These are phyloP conservation scores for Gremmenia infestans DNA, from an alignment of 2,329 filamentous ascomycete species.

Conservation along the genomic window DNA sequence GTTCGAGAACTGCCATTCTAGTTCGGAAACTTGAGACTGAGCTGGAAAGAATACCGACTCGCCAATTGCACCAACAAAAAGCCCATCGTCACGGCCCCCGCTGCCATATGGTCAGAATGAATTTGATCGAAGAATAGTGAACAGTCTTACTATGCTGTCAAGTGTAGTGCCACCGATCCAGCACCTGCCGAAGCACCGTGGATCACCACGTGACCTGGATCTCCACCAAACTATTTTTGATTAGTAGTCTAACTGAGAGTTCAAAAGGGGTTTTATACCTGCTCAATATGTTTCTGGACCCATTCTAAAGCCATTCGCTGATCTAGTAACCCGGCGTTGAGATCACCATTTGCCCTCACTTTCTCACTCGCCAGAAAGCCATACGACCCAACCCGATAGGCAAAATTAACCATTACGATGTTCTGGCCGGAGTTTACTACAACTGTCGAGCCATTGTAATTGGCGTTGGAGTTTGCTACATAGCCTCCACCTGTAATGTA, in stretches of 20 bases:
- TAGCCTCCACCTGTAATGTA: slow-evolving; percentile 49
- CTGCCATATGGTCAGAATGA: slow-evolving; percentile 7
- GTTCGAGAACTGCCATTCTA: slow-evolving; percentile 38
- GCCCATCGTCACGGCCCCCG: slow-evolving; percentile 23
- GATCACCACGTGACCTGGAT: slow-evolving; percentile 42
- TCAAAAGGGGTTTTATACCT: slow-evolving; percentile 30
- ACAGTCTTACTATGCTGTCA: slow-evolving; percentile 25
- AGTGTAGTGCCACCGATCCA: slow-evolving; percentile 39
- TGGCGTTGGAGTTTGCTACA: slow-evolving; percentile 42
- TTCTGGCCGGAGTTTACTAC: slow-evolving; percentile 40
- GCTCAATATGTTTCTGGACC: slow-evolving; percentile 54
- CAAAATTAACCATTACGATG: slow-evolving; percentile 55
- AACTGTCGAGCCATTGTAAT: slow-evolving; percentile 46
- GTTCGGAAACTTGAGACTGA: slow-evolving; percentile 33
- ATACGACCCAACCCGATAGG: slow-evolving; percentile 57
- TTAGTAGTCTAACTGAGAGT: not conserved
- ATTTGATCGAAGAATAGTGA: not conserved
- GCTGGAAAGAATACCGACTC: slow-evolving; percentile 36
- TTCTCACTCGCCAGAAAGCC: slow-evolving; percentile 58
- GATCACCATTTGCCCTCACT: slow-evolving; percentile 48
- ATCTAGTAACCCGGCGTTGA: slow-evolving; percentile 61
- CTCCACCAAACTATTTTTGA: slow-evolving; percentile 37
- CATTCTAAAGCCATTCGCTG: slow-evolving; percentile 56
- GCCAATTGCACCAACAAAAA: slow-evolving; percentile 30
- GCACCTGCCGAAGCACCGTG: slow-evolving; percentile 44